phyloP scores from a whole-genome alignment of 2,329 filamentous ascomycete genomes.

The Penicillium freii region DNA sequence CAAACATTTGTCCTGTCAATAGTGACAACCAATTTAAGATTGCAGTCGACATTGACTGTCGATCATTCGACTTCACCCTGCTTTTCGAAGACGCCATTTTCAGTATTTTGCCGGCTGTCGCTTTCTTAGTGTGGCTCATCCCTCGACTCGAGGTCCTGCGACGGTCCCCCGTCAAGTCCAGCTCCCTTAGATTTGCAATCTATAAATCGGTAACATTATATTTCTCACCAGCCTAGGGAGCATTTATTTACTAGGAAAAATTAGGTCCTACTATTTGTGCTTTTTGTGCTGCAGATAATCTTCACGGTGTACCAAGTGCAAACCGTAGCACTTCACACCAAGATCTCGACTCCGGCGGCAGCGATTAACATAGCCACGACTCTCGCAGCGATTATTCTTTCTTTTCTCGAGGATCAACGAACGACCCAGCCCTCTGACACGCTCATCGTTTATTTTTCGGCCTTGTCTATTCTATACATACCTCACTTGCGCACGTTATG shows the following conservation, averaged over 20 bases:
- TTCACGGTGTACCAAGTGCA: constrained; percentile 6
- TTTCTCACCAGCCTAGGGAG: too few relatives aligned
- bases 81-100: constrained; percentile 16
- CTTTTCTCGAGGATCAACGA: constrained; percentile 17
- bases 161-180: constrained; percentile 3
- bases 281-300: constrained; percentile 1
- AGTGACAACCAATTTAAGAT: too few relatives aligned
- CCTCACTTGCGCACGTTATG: constrained; percentile 12
- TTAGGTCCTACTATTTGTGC: background rate
- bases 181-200: constrained; percentile 11
- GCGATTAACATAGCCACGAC: constrained; percentile 1
- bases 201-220: too few relatives aligned
- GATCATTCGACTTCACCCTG: constrained; percentile 1
- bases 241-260: background rate
- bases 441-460: constrained; percentile 13
- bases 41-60: background rate
- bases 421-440: constrained; percentile 5
- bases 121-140: constrained; percentile 5
- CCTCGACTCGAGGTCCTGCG: constrained; percentile 2
- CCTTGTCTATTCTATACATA: background rate
- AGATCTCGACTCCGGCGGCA: constrained; percentile 1
- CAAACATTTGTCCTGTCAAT: too few relatives aligned
- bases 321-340: background rate
- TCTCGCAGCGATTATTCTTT: constrained; percentile 2
- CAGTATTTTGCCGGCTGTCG: constrained; percentile 4